Base-by-base conservation (phyloP, 1,284 basidiomycete genomes). In the Schizophyllum amplum region DNA sequence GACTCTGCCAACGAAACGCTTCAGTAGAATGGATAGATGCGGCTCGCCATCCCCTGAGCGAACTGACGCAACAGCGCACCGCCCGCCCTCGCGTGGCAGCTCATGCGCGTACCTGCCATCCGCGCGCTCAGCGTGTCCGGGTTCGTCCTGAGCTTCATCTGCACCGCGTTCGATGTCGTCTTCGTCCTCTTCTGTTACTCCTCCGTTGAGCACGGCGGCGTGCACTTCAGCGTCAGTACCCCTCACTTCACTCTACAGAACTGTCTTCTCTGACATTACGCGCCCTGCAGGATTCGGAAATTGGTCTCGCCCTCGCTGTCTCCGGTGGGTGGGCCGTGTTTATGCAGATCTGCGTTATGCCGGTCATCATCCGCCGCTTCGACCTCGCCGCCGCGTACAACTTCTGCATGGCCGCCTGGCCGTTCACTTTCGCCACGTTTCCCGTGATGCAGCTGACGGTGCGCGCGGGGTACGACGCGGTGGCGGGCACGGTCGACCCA, bases 111-210 rank as follows among this genome's bases (percentile, higher is more conserved):
- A 24, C 80, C 82, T 2, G 70, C 79, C 57, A 76, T 86, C 52
- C 72, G 76, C 24, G 76, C 78, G 5, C 64, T 86, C 33, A 76
- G 79, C 58, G 59, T 74, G 23, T 85, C 83, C 33, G 82, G 82
- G 1, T 79, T 76, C 59, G 74, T 76, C 1, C 69, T 87, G n/a
- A 75, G 75, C 52, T 84, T 85, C 67, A 71, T 82, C 57, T 75
- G 72, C 4, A 81, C 81, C 0, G 78, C 78, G 0, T 87, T 86
- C 60, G 84, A 86, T 55, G 81, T 84, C 13, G 75, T 84, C 2
- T 87, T 87, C 64, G 83, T 86, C 21, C 72, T 87, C 42, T 85
- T 84, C 63, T 84, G 81, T 60, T 87, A 83, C 66, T 79, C 83
- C 17, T 75, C 82, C 4, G 67, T 86, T 52, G 61, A 72, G 20